Base-by-base conservation (phyloP, 75 land plant genomes). In the Picea sitchensis region DNA sequence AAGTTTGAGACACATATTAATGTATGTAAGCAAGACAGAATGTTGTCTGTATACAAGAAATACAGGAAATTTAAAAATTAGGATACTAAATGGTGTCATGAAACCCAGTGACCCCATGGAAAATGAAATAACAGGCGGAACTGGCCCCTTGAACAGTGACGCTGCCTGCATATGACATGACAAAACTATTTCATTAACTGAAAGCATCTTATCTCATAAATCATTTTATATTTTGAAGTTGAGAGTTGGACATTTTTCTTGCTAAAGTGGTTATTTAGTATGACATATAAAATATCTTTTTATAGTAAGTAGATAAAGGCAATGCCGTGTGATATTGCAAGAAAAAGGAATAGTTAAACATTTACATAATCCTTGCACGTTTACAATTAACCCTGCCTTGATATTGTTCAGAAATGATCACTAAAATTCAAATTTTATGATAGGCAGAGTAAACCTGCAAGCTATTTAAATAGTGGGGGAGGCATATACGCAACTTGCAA, bases 31-130 rank as follows among this genome's bases (percentile, higher is more conserved):
- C 74, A 71, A 71, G 74, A 9, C n/a, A 20, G 23, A 44, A 44
- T 67, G 38, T 67, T 34, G 6, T 36, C 36, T 17, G 34, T 32
- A 67, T 36, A 34, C 17, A 67, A 67, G 38, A 67, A 67, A 34
- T 34, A 15, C 34, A 15, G 17, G 15, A 51, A 51, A 41, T 41
- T 41, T 41, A 41, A 41, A 38, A 23, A 51, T 56, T 5, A 89
- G 95, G 95, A 95, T 97, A 97, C 98, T 86, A 65, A 95, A 97
- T 38, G 92, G 94, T 20, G 99, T 97, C 98, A 97, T 95, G 76
- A 97, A 97, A 21, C 99, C 99, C n/a, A 97, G 83, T 47, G 99
- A 95, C 14, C 99, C 99, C 77, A 97, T 84, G 65, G 98, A 90
- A 85, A 97, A 97, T 79, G 99, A 86, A 0, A 97, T 92, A 41